Evolutionary conservation across 805 yeast species (phyloP).

Genomic region (Cyberlindnera saturnus): DNA sequence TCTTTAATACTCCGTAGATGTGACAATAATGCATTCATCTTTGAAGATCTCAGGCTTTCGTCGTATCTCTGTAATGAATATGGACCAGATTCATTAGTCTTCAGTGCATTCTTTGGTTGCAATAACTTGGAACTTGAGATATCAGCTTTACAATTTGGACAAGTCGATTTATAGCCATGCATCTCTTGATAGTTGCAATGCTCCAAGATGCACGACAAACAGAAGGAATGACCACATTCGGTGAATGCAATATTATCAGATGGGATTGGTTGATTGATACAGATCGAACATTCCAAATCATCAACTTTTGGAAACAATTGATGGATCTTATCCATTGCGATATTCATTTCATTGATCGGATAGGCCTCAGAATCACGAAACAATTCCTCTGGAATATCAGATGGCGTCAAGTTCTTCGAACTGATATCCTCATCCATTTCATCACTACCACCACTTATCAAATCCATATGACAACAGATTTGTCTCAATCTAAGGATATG

Average conservation of each 20-base stretch:
- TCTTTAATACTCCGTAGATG: conserved; percentile 51
- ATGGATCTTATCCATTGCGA: conserved; percentile 24
- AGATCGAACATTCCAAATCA: conserved; percentile 75
- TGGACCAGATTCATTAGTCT: conserved; percentile 20
- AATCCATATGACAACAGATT: conserved; percentile 76
- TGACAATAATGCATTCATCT: conserved; percentile 59
- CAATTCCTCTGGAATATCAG: conserved; percentile 18
- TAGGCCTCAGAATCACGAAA: conserved; percentile 1
- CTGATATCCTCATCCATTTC: conserved; percentile 48
- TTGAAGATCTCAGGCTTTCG: conserved; percentile 50
- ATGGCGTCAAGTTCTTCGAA: conserved; percentile 7
- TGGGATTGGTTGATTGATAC: conserved; percentile 62
- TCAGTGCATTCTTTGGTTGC: conserved; percentile 19
- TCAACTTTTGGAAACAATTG: conserved; percentile 27
- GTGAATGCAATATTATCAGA: conserved; percentile 52
- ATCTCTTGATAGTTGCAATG: conserved; percentile 64
- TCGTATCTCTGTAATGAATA: conserved; percentile 17
- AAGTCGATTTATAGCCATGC: conserved; percentile 41
- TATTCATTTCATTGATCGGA: conserved; percentile 10
- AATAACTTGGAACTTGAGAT: conserved; percentile 44
- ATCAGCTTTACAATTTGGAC: conserved; percentile 70
- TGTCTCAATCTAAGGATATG: conserved; percentile 82
- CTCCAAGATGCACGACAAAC: conserved; percentile 64
- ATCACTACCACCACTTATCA: conserved; percentile 45
- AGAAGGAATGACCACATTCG: conserved; percentile 77